These are phyloP conservation scores for Fusarium papillatum DNA, from an alignment of 2,329 filamentous ascomycete species.

Conservation along the genomic window DNA sequence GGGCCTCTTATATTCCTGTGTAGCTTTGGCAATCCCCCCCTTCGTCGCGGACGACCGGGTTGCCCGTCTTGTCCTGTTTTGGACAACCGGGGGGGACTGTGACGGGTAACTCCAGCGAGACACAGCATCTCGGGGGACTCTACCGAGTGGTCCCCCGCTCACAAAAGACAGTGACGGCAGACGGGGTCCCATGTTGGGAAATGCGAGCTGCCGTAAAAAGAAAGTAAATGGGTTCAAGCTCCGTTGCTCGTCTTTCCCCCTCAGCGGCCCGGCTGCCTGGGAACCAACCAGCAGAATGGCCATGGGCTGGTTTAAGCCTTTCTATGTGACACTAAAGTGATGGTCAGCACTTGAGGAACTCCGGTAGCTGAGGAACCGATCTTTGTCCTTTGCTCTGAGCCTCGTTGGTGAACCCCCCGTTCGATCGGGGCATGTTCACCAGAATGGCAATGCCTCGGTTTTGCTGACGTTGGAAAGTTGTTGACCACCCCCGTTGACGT, in stretches of 20 bases:
- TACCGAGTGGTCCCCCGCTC: conserved; percentile 15
- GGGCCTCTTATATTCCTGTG: not conserved
- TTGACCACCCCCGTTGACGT: not conserved
- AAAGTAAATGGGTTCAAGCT: conserved; percentile 2
- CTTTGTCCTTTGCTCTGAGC: not conserved
- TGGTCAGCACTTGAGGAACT: not conserved
- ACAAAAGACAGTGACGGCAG: not conserved
- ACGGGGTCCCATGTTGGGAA: not conserved
- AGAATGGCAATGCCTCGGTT: conserved; percentile 3
- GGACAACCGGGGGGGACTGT: not conserved
- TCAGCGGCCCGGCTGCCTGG: conserved; percentile 18
- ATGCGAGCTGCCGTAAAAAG: conserved; percentile 25
- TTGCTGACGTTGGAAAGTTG: conserved; percentile 1
- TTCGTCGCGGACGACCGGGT: not conserved
- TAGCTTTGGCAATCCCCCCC: not conserved
- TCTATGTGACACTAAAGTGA: conserved; percentile 3
- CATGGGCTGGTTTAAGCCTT: not conserved
- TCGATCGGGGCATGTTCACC: not conserved
- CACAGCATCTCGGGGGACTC: conserved; percentile 5
- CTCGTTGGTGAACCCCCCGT: conserved; percentile 1
- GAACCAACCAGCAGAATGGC: conserved; percentile 5
- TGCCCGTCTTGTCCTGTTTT: not conserved
- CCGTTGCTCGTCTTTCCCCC: not conserved
- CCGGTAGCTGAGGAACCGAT: not conserved
- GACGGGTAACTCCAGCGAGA: conserved; percentile 5